Evolutionary conservation across 179 eudicot species (phyloP).

Genomic region (Drosera spatulata): DNA sequence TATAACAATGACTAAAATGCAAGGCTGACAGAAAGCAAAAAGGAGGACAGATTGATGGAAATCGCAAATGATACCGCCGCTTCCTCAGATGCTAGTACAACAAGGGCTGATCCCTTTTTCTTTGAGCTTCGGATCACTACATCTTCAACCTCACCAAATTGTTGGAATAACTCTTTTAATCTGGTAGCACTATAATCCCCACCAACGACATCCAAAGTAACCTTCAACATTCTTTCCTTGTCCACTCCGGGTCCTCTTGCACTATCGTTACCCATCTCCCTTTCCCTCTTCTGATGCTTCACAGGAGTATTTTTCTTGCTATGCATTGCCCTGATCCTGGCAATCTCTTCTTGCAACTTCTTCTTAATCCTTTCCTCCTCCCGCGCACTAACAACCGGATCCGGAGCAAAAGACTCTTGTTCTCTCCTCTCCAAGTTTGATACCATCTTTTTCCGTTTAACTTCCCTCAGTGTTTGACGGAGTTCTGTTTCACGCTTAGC

Average conservation of each 20-base stretch:
- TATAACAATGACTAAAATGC: background rate
- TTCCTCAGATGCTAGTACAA: constrained; percentile 69
- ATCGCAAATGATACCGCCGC: constrained; percentile 36
- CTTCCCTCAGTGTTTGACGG: constrained; percentile 43
- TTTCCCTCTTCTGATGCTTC: constrained; percentile 8
- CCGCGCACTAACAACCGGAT: constrained; percentile 27
- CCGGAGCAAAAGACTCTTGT: constrained; percentile 27
- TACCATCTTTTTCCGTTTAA: constrained; percentile 67
- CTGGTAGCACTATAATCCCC: constrained; percentile 49
- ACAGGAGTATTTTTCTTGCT: constrained; percentile 17
- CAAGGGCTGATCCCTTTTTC: constrained; percentile 60
- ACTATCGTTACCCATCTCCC: constrained; percentile 9
- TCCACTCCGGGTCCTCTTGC: constrained; percentile 27
- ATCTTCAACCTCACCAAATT: constrained; percentile 76
- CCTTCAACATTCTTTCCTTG: constrained; percentile 63
- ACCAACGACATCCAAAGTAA: constrained; percentile 66
- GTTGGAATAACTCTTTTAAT: constrained; percentile 41
- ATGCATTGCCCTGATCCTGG: constrained; percentile 50
- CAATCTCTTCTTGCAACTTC: constrained; percentile 61
- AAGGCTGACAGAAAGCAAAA: background rate
- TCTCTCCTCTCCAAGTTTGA: constrained; percentile 82
- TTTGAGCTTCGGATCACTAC: constrained; percentile 59
- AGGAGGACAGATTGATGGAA: background rate
- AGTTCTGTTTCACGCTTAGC: constrained; percentile 42
- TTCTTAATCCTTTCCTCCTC: constrained; percentile 55